Base-by-base conservation (phyloP, 2,329 filamentous ascomycete species). In the Paraconiothyrium brasiliense region DNA sequence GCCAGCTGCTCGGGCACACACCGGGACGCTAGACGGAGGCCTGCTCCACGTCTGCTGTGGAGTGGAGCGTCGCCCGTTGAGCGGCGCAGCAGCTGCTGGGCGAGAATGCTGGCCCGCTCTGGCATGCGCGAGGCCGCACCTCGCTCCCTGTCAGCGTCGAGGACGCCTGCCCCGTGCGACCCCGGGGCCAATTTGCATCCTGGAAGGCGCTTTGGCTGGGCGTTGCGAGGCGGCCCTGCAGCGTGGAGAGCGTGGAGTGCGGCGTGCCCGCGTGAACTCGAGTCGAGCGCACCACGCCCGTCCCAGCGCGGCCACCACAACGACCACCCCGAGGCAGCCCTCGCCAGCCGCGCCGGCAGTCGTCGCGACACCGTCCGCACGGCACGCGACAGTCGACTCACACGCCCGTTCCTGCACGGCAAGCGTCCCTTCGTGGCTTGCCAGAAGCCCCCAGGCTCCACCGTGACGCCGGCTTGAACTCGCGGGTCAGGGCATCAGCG, bases 121-220 rank as follows among this genome's bases (percentile, higher is more conserved):
- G 63, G 44, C 58, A 62, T 63, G 66, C 67, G 67, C 41, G 54
- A 65, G 59, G 66, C 60, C 60, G 65, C 50, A 39, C 34, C 24
- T 22, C 35, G 46, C 43, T 39, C 61, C 61, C 61, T 62, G 61
- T 57, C 62, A 54, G 49, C 34, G 24, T 56, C 59, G 51, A 64
- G 54, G 66, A 63, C 66, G 64, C 63, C 41, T 70, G 67, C 64
- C 67, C 68, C 68, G 68, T 72, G 70, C 70, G 59, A 62, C 62
- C 32, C 46, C 49, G 48, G 56, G 7, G 49, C 55, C 63, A 69
- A 67, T 67, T 58, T 63, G 59, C 48, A 56, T 58, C 56, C 60
- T 8, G 64, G 44, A 58, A 59, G 39, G 54, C 58, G 59, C 57
- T 62, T 54, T 46, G 39, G 51, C 37, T 43, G 20, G 37, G 51